Percentiles rank a stretch among this genome's conserved stretches.
These are phyloP conservation scores for Chrysophaeum taylorii DNA, from an alignment of 352 stramenopile genomes.

Conservation along the genomic window DNA sequence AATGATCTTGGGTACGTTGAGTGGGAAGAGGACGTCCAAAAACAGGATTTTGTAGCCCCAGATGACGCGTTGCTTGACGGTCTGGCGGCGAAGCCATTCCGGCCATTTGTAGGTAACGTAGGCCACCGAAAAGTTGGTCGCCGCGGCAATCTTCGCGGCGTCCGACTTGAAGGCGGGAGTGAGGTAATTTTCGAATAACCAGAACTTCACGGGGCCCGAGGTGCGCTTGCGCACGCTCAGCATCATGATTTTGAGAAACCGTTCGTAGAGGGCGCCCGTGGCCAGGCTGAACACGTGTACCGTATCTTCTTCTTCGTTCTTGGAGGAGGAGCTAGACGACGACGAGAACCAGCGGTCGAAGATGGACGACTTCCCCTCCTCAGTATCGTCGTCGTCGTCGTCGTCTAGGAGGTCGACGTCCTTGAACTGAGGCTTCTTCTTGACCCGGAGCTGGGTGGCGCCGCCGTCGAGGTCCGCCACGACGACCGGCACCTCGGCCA, in stretches of 20 bases:
- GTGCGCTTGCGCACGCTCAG: slow-evolving; percentile 92
- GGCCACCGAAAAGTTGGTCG: slow-evolving; percentile 88
- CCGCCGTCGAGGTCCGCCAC: slow-evolving; percentile 72
- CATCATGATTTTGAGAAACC: slow-evolving; percentile 99
- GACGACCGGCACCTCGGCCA: slow-evolving; percentile 37
- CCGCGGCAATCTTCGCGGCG: slow-evolving; percentile 73
- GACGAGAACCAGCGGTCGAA: background rate
- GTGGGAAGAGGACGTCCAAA: slow-evolving; percentile 96
- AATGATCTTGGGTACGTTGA: slow-evolving; percentile 96
- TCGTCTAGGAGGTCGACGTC: slow-evolving; percentile 51
- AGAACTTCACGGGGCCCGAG: slow-evolving; percentile 95
- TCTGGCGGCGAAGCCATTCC: slow-evolving; percentile 94
- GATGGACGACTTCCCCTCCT: slow-evolving; percentile 1
- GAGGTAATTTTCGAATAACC: slow-evolving; percentile 97
- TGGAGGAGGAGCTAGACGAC: no score
- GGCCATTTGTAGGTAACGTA: slow-evolving; percentile 99
- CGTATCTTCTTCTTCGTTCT: slow-evolving; percentile 62
- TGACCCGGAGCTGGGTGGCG: slow-evolving; percentile 72
- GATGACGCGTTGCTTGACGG: slow-evolving; percentile 99
- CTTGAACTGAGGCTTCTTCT: slow-evolving; percentile 76
- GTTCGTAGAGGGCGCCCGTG: slow-evolving; percentile 93
- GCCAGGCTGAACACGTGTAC: slow-evolving; percentile 98
- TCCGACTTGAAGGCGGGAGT: slow-evolving; percentile 92
- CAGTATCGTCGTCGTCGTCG: slow-evolving; percentile 18
- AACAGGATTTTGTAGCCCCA: slow-evolving; percentile 99